Evolutionary conservation across 169 alveolate genomes (phyloP), one percentile per base, ranked within the genome.

Genomic region (Plasmodium inui): DNA sequence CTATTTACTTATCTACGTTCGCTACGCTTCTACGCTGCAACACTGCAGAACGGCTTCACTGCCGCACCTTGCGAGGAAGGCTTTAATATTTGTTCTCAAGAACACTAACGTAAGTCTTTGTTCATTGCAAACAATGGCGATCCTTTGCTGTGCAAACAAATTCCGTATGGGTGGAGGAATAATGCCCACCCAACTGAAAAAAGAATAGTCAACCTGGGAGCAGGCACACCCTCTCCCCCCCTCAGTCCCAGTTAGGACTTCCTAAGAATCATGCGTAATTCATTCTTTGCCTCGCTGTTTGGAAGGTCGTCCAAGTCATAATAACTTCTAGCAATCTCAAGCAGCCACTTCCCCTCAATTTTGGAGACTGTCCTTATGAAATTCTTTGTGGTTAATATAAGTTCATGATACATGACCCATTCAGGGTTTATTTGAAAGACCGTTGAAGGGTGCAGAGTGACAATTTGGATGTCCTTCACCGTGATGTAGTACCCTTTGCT

Each of bases 391-490:
- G 99, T 99, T 71, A 99, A 95, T 61, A 99, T 99, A 92, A 98
- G 99, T 96, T 99, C 99, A 93, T 99, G 98, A 97, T 98, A 98
- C 28, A 98, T 34, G 19, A 98, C 99, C 99, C 99, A 98, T 83
- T 99, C 99, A 1, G 99, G 99, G 71, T 98, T 98, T 94, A 98
- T 97, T 79, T 98, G 98, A 80, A 99, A 94, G 22, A 98, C 98
- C 44, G 99, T 97, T 37, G 99, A 97, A 2, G 99, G 99, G 96
- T 99, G 99, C 46, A 99, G 94, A n/a, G 98, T 98, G 30, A 99
- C 99, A 34, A 97, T 97, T 95, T 99, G 99, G 83, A 96, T 95
- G 96, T 99, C 99, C 96, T 98, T 98, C 14, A 99, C 98, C 1
- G 99, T 99, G 92, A 97, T 93, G 96, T 98, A 99, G 83, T 97